phyloP scores from a whole-genome alignment of 441 rosid genomes.

The Euphorbia celastroides region DNA sequence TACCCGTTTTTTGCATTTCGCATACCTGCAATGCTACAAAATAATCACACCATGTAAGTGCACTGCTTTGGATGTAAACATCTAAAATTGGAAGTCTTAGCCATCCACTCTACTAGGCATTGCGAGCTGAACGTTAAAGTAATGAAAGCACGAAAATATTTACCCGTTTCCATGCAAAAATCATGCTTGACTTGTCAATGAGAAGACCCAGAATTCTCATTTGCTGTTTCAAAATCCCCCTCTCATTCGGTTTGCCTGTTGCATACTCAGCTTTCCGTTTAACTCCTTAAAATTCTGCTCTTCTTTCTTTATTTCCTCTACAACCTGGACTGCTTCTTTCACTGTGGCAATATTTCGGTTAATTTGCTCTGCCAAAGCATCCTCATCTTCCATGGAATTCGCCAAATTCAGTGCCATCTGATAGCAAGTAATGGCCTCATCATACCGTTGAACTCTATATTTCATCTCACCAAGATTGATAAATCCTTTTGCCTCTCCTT shows the following conservation, averaged over 20 bases:
- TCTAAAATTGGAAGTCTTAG: too few relatives aligned
- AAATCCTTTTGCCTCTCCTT: constrained; percentile 97
- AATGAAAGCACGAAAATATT: too few relatives aligned
- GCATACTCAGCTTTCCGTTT: constrained; percentile 45
- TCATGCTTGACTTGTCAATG: constrained; percentile 72
- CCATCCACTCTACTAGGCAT: too few relatives aligned
- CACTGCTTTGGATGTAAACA: constrained; percentile 2
- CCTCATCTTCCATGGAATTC: constrained; percentile 91
- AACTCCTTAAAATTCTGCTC: constrained; percentile 84
- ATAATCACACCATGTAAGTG: constrained; percentile 17
- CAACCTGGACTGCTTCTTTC: constrained; percentile 58
- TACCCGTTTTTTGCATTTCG: constrained; percentile 73
- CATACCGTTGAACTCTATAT: constrained; percentile 66
- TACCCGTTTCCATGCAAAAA: constrained; percentile 82
- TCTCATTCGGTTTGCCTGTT: constrained; percentile 51
- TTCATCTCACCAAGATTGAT: constrained; percentile 93
- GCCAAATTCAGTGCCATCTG: constrained; percentile 73
- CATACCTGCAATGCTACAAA: constrained; percentile 72
- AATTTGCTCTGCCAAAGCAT: constrained; percentile 61
- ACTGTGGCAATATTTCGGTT: constrained; percentile 59
- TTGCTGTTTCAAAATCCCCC: constrained; percentile 60
- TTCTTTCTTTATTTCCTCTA: constrained; percentile 66
- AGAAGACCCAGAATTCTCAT: constrained; percentile 66
- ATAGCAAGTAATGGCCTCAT: constrained; percentile 72
- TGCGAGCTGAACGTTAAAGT: too few relatives aligned